Conservation (phyloP, 2,329 filamentous ascomycete species). For the Hymenoscyphus fraxineus region DNA sequence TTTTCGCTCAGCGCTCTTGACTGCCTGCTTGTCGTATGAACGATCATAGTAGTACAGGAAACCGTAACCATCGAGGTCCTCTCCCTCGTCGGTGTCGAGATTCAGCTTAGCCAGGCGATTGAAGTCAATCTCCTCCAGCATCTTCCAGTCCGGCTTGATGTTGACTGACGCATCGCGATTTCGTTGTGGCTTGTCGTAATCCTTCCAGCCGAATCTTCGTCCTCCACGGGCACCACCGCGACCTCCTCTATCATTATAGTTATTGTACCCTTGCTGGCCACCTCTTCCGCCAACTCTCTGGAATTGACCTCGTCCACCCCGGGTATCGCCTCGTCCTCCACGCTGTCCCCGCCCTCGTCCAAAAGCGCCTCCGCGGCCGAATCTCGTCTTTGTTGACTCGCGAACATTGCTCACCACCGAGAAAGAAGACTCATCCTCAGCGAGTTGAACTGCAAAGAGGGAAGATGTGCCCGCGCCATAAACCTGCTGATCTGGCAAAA, state of each 20-base stretch:
- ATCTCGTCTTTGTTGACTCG: slow-evolving; percentile 80
- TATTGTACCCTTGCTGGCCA: slow-evolving; percentile 59
- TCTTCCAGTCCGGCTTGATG: slow-evolving; percentile 91
- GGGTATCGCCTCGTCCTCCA: slow-evolving; percentile 71
- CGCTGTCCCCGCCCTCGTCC: slow-evolving; percentile 71
- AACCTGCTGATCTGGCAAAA: slow-evolving; percentile 77
- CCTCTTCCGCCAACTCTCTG: slow-evolving; percentile 70
- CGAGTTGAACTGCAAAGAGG: slow-evolving; percentile 83
- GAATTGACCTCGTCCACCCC: slow-evolving; percentile 57
- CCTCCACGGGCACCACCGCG: slow-evolving; percentile 68
- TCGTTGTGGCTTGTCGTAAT: slow-evolving; percentile 95
- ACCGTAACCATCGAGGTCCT: slow-evolving; percentile 91
- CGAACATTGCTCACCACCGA: slow-evolving; percentile 95
- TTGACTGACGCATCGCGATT: slow-evolving; percentile 95
- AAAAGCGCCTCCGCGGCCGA: slow-evolving; percentile 84
- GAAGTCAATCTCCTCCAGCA: slow-evolving; percentile 98
- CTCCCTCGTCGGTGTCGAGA: slow-evolving; percentile 88
- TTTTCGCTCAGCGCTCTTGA: slow-evolving; percentile 84
- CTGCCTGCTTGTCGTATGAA: slow-evolving; percentile 86
- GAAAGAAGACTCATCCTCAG: slow-evolving; percentile 96
- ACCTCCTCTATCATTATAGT: slow-evolving; percentile 70
- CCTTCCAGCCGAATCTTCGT: slow-evolving; percentile 95
- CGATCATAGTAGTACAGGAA: slow-evolving; percentile 99
- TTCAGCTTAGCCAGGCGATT: slow-evolving; percentile 93
- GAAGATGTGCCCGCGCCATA: slow-evolving; percentile 87